Conservation (phyloP, 352 stramenopile genomes). For the Sclerospora graminicola region DNA sequence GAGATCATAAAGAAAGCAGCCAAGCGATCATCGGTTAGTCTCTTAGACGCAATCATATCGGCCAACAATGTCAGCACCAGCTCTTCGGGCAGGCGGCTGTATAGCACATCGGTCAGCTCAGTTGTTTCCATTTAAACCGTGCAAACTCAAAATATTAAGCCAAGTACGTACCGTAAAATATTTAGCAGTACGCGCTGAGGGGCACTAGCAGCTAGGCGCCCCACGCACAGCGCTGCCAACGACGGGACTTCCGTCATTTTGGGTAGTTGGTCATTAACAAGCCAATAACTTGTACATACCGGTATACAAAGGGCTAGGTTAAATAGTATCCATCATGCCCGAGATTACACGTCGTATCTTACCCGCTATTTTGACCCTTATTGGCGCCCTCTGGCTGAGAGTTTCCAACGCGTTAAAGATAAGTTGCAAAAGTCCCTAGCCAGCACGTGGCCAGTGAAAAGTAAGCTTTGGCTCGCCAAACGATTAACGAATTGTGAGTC, state of each 20-base stretch:
- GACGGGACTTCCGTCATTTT: conserved; percentile 19
- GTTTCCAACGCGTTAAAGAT: no score
- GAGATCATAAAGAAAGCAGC: conserved; percentile 73
- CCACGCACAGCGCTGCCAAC: conserved; percentile 52
- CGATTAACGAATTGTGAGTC: no score
- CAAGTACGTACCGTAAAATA: conserved; percentile 42
- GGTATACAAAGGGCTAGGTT: no score
- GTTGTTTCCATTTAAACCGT: conserved; percentile 1
- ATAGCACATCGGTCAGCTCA: background rate
- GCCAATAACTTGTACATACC: no score
- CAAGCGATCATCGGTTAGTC: conserved; percentile 75
- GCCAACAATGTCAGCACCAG: conserved; percentile 64
- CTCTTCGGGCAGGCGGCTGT: conserved; percentile 69
- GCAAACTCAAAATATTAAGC: background rate
- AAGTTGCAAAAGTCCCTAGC: no score
- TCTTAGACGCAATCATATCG: conserved; percentile 61
- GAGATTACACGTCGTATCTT: no score
- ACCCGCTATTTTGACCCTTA: no score
- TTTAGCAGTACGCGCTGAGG: conserved; percentile 43
- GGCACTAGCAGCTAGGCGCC: conserved; percentile 37
- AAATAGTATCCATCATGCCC: no score
- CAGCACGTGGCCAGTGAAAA: no score
- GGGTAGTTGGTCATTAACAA: no score
- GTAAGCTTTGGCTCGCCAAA: no score
- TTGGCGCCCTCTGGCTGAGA: no score